Evolutionary conservation across 176 grass and related monocot genomes (phyloP).

Genomic region (Oryza glumipatula): DNA sequence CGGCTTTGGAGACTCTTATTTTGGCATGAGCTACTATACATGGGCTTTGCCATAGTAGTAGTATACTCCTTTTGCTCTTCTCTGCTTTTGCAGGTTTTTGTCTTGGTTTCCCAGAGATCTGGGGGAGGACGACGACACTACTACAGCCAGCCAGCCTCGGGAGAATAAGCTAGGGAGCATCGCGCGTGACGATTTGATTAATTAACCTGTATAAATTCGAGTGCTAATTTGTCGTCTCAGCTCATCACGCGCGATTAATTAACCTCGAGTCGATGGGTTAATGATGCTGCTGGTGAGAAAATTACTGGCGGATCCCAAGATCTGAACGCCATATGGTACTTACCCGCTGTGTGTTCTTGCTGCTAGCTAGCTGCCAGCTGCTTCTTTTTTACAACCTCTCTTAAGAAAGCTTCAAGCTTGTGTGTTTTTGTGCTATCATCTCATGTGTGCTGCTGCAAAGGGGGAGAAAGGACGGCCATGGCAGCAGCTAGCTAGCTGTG

Average conservation of each 20-base stretch:
- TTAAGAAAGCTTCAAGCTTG: not conserved
- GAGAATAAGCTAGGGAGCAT: not conserved
- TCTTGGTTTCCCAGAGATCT: slow-evolving; percentile 21
- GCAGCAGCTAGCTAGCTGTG: not conserved
- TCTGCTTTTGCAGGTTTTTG: slow-evolving; percentile 27
- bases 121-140: not conserved
- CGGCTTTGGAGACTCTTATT: slow-evolving; percentile 40
- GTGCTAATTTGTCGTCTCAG: not conserved
- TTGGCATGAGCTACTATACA: slow-evolving; percentile 32
- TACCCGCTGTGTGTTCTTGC: not conserved
- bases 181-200: slow-evolving; percentile 47
- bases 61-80: slow-evolving; percentile 1
- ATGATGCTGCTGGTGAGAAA: not conserved
- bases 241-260: not conserved
- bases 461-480: slow-evolving; percentile 23
- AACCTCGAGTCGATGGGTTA: not conserved
- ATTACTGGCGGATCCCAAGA: not conserved
- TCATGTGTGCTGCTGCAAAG: slow-evolving; percentile 36
- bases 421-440: slow-evolving; percentile 22
- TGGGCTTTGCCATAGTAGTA: not conserved
- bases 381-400: not conserved
- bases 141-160: not conserved
- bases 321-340: not conserved
- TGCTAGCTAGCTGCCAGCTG: too few species aligned
- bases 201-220: slow-evolving; percentile 16